Evolutionary conservation across 2,329 filamentous ascomycete genomes (phyloP).

Genomic region (Sporothrix humicola): DNA sequence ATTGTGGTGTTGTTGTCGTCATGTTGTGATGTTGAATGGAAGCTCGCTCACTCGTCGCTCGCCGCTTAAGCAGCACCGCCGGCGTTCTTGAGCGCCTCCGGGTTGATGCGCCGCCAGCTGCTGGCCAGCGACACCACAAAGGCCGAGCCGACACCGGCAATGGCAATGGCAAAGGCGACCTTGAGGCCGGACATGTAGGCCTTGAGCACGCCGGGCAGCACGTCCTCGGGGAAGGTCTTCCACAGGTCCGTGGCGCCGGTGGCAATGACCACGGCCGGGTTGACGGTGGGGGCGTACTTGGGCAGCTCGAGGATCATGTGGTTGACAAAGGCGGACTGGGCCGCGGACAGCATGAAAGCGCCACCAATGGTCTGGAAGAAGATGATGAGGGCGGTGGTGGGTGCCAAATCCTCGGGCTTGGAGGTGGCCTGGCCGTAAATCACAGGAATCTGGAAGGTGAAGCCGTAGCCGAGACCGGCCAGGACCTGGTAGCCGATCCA

Average conservation of each 20-base stretch:
- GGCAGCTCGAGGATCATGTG: constrained; percentile 44
- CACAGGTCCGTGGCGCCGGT: constrained; percentile 59
- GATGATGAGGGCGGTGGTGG: constrained; percentile 49
- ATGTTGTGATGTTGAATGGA: neutral
- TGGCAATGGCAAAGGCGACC: constrained; percentile 40
- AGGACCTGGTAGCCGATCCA: constrained; percentile 59
- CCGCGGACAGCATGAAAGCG: constrained; percentile 54
- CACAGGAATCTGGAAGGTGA: constrained; percentile 54
- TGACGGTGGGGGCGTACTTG: constrained; percentile 33
- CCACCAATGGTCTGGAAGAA: constrained; percentile 55
- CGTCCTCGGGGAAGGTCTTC: constrained; percentile 50
- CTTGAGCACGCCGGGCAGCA: constrained; percentile 55
- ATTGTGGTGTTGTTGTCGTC: too few species aligned
- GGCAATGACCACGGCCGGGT: constrained; percentile 40
- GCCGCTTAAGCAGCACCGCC: constrained; percentile 35
- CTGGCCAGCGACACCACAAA: constrained; percentile 43
- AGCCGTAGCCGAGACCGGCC: constrained; percentile 53
- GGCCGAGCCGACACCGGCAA: constrained; percentile 36
- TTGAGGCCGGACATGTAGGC: constrained; percentile 60
- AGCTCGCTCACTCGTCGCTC: neutral
- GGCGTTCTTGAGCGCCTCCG: constrained; percentile 33
- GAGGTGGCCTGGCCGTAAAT: constrained; percentile 47
- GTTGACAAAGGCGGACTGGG: constrained; percentile 50
- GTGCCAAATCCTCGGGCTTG: constrained; percentile 46
- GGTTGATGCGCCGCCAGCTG: constrained; percentile 35